phyloP scores from a whole-genome alignment of 164 flowering plant genomes.

The Nymphaea colorata region DNA sequence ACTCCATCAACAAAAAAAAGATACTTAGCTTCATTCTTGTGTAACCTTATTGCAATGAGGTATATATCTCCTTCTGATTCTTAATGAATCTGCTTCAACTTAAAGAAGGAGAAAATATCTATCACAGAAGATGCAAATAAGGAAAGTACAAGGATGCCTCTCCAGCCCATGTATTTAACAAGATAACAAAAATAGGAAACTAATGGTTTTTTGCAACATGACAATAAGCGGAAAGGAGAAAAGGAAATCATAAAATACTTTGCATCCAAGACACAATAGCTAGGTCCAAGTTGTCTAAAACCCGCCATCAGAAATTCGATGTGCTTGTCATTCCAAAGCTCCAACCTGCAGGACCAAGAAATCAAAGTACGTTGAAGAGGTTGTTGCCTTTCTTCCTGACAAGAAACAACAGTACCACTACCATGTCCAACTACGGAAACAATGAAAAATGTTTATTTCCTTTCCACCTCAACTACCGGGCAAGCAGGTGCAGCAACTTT shows the following conservation, averaged over 20 bases:
- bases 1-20: too few relatives aligned
- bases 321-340: slow-evolving; percentile 52
- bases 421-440: neutral
- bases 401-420: neutral
- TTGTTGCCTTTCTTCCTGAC: too few relatives aligned
- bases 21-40: too few relatives aligned
- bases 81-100: neutral
- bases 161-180: neutral
- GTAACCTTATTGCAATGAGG: too few relatives aligned
- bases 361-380: neutral
- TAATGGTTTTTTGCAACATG: too few relatives aligned
- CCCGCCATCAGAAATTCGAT: slow-evolving; percentile 48
- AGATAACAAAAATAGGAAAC: neutral
- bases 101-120: neutral
- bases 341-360: slow-evolving; percentile 29
- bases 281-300: slow-evolving; percentile 41
- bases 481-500: too few relatives aligned
- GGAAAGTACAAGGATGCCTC: neutral
- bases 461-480: too few relatives aligned
- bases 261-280: slow-evolving; percentile 63
- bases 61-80: too few relatives aligned
- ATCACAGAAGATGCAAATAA: neutral
- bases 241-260: slow-evolving; percentile 24
- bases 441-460: neutral
- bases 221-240: neutral